Base-by-base conservation (phyloP, 805 yeast species). In the Priceomyces castillae region DNA sequence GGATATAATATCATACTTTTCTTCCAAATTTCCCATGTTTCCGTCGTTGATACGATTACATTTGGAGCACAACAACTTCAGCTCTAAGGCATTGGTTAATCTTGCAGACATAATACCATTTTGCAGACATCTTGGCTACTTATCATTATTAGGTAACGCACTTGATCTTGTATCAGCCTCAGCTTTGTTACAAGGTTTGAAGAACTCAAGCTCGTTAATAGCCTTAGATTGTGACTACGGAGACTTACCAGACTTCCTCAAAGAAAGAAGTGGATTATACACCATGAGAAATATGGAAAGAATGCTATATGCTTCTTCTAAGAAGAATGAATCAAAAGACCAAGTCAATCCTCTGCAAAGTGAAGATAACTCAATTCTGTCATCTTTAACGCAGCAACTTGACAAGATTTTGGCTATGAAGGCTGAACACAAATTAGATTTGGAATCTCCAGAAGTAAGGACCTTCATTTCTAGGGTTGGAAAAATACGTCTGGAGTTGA, bases 281-380 rank as follows among this genome's bases (percentile, higher is more conserved):
- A 78, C 94, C 38, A 82, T 90, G 83, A 77, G 84, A 53, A 90
- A 90, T 61, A 83, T 90, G 84, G 89, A 84, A 52, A 52, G 66
- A 17, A 70, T 75, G 41, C 64, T 83, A 42, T 72, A 74, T 44
- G 60, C 57, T 34, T 35, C 41, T 10, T 33, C 44, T 17, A 39
- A 43, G 30, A 39, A 34, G 33, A 31, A 15, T 34, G 23, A 12
- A 11, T 19, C 15, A 30, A 34, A 22, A 4, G 17, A 14, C n/a
- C n/a, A 34, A 14, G 30, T 16, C 7, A 33, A 30, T 5, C 23
- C 18, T n/a, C n/a, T 11, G 9, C 35, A 31, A 7, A 36, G 16
- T 4, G 17, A 23, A 3, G 44, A 36, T 7, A 48, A 51, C 5
- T 17, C 41, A 11, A 7, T 22, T 22, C 46, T 43, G 19, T 30